phyloP scores from a whole-genome alignment of 2,329 filamentous ascomycete species.

The Exophiala sideris region DNA sequence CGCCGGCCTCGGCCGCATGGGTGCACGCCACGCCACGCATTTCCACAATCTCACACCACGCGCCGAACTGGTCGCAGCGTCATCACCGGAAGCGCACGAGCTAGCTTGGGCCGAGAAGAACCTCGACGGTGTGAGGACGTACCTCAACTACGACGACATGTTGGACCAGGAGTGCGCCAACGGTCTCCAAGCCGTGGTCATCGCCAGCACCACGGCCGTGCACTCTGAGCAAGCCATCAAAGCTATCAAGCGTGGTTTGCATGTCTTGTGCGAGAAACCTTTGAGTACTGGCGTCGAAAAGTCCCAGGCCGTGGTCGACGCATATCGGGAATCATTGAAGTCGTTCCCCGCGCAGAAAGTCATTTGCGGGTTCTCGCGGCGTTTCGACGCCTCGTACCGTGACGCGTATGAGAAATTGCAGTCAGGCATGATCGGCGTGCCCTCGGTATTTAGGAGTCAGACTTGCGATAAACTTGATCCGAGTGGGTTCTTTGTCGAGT shows the following conservation, averaged over 20 bases:
- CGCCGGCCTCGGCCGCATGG: conserved; percentile 52
- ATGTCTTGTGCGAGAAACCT: conserved; percentile 57
- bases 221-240: conserved; percentile 58
- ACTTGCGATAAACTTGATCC: conserved; percentile 66
- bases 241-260: conserved; percentile 53
- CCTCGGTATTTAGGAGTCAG: conserved; percentile 61
- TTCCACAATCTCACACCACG: conserved; percentile 48
- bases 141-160: conserved; percentile 56
- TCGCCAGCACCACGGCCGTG: conserved; percentile 54
- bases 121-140: conserved; percentile 52
- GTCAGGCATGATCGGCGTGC: conserved; percentile 56
- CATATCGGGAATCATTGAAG: conserved; percentile 39
- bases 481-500: conserved; percentile 65
- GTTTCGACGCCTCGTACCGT: conserved; percentile 65
- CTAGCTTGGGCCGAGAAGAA: conserved; percentile 50
- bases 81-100: conserved; percentile 45
- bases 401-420: conserved; percentile 55
- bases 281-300: conserved; percentile 56
- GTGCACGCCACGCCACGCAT: conserved; percentile 47
- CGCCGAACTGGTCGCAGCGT: conserved; percentile 50
- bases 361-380: conserved; percentile 63
- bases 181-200: conserved; percentile 54
- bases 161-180: conserved; percentile 45
- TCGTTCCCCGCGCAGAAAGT: conserved; percentile 60
- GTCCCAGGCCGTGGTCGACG: conserved; percentile 60